Evolutionary conservation across 2,329 filamentous ascomycete genomes (phyloP).

Genomic region (Diaporthe caulivora): DNA sequence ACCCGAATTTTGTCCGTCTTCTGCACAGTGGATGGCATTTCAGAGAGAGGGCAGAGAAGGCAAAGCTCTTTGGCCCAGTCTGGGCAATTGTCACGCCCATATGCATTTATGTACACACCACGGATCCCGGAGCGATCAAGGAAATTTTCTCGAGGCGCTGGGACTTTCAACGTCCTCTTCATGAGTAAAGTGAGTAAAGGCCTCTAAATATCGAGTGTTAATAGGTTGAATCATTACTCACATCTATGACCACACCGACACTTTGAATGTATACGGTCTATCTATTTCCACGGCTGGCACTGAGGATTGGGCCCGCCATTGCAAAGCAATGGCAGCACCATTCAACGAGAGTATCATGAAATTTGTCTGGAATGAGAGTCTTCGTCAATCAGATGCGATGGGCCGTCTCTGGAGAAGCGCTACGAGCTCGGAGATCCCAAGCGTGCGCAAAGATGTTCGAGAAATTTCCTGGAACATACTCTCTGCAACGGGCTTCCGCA

Average conservation of each 20-base stretch:
- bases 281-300: conserved; percentile 2
- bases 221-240: no score
- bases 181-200: background rate
- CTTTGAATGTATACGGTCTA: conserved; percentile 10
- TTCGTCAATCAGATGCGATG: background rate
- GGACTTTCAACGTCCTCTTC: background rate
- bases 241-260: background rate
- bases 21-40: background rate
- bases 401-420: background rate
- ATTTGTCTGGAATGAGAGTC: background rate
- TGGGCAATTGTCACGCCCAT: background rate
- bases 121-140: background rate
- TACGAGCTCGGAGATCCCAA: background rate
- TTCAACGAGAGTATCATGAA: conserved; percentile 18
- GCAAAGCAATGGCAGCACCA: conserved; percentile 5
- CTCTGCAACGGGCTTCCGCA: background rate
- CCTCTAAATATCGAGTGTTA: no score
- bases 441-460: background rate
- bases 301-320: conserved; percentile 4
- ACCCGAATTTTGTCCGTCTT: background rate
- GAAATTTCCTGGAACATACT: background rate
- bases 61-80: background rate
- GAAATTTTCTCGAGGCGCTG: background rate
- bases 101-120: background rate
- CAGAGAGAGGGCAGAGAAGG: background rate